phyloP scores from a whole-genome alignment of 805 yeast species.

The Sugiyamaella marilandica region DNA sequence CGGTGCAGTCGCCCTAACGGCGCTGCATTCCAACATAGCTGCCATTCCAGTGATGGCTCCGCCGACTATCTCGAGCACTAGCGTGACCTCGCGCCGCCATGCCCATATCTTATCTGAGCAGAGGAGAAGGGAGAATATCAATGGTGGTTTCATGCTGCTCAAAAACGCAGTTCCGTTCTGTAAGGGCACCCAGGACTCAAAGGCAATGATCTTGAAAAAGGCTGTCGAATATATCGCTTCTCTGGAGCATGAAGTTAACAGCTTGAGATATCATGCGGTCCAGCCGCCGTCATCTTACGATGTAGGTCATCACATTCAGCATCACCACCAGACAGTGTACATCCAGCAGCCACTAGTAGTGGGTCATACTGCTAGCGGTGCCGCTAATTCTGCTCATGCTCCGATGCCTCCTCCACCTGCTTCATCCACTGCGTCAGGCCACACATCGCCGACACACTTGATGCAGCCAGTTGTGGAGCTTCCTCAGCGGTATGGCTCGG shows the following conservation, averaged over 20 bases:
- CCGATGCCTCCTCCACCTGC: constrained; percentile 1
- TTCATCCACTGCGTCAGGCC: background rate
- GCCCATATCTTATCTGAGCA: constrained; percentile 45
- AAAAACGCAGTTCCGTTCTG: constrained; percentile 39
- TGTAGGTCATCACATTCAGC: constrained; percentile 3
- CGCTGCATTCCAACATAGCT: background rate
- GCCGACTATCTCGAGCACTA: constrained; percentile 22
- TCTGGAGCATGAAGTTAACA: constrained; percentile 30
- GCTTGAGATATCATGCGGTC: constrained; percentile 12
- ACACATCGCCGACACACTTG: background rate
- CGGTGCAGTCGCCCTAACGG: background rate
- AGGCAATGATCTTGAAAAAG: constrained; percentile 41
- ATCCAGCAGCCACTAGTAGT: background rate
- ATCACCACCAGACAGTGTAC: constrained; percentile 1
- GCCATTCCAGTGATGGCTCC: constrained; percentile 21
- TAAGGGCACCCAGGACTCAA: constrained; percentile 41
- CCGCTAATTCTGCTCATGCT: background rate
- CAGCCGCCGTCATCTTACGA: background rate
- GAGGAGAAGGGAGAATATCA: constrained; percentile 42
- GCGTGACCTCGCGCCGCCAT: constrained; percentile 30
- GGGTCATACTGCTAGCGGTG: background rate
- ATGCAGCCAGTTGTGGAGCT: background rate
- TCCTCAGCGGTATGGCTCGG: constrained; percentile 2
- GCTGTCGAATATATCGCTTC: constrained; percentile 41
- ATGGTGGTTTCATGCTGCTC: constrained; percentile 42